phyloP scores from a whole-genome alignment of 345 rosid species.

The Streptanthus diversifolius region DNA sequence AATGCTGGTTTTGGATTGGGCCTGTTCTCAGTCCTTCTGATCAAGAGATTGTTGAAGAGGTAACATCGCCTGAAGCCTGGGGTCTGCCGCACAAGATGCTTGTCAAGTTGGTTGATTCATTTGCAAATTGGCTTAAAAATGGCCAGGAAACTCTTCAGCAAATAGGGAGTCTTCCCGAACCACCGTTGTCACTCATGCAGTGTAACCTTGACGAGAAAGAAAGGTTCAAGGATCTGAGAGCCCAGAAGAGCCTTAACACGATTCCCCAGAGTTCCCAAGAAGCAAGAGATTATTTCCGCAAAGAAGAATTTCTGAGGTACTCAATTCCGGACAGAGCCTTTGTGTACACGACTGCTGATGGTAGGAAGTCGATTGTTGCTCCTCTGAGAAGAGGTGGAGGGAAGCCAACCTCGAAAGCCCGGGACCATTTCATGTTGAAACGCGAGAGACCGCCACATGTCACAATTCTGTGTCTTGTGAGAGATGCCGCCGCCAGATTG shows the following conservation, averaged over 20 bases:
- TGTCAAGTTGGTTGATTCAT: conserved; percentile 93
- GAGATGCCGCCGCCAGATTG: conserved; percentile 98
- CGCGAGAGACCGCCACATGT: conserved; percentile 99
- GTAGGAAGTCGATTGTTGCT: conserved; percentile 92
- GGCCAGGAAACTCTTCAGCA: conserved; percentile 93
- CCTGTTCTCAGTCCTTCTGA: conserved; percentile 56
- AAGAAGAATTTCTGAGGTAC: conserved; percentile 87
- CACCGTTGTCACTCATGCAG: conserved; percentile 80
- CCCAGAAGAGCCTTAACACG: conserved; percentile 96
- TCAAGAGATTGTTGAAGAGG: conserved; percentile 73
- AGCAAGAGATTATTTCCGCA: conserved; percentile 84
- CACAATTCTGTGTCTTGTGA: conserved; percentile 92
- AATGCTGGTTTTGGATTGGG: conserved; percentile 94
- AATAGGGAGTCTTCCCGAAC: conserved; percentile 95
- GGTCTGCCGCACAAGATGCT: conserved; percentile 89
- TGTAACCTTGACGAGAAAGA: conserved; percentile 90
- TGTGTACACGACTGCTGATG: conserved; percentile 96
- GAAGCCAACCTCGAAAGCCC: conserved; percentile 98
- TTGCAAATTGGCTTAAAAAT: conserved; percentile 95
- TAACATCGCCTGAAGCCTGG: conserved; percentile 96
- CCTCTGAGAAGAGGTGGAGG: conserved; percentile 99
- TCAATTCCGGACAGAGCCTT: conserved; percentile 99
- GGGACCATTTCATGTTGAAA: conserved; percentile 99
- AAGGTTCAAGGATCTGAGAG: conserved; percentile 93
- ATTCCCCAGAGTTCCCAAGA: conserved; percentile 79